Evolutionary conservation across 495 filamentous ascomycete species (phyloP).

Genomic region (Penicillium goetzii): DNA sequence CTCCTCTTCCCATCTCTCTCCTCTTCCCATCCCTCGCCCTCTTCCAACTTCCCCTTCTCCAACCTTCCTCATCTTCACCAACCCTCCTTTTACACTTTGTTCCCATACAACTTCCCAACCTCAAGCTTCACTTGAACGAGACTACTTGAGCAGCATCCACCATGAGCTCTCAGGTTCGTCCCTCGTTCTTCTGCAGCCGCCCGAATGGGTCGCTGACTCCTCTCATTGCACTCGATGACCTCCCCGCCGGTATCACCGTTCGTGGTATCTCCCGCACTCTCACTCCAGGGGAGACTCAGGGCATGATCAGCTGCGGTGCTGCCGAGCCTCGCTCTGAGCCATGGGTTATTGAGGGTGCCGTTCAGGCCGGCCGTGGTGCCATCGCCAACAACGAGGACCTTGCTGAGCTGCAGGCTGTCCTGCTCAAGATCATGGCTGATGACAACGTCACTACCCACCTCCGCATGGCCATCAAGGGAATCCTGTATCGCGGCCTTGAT

Average conservation of each 20-base stretch:
- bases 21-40: not conserved
- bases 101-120: not conserved
- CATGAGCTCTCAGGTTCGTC: slow-evolving; percentile 24
- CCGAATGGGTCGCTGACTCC: slow-evolving; percentile 62
- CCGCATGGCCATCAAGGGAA: slow-evolving; percentile 27
- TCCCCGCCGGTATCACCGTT: slow-evolving; percentile 49
- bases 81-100: not conserved
- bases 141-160: not conserved
- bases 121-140: slow-evolving; percentile 2
- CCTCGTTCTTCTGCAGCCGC: slow-evolving; percentile 59
- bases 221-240: slow-evolving; percentile 67
- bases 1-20: not conserved
- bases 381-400: not conserved
- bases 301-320: slow-evolving; percentile 52
- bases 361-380: slow-evolving; percentile 4
- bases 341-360: slow-evolving; percentile 41
- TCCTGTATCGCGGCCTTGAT: slow-evolving; percentile 17
- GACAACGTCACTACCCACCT: slow-evolving; percentile 13
- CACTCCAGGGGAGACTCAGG: slow-evolving; percentile 41
- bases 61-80: slow-evolving; percentile 11
- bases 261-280: slow-evolving; percentile 41
- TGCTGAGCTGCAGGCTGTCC: slow-evolving; percentile 26
- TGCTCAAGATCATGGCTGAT: slow-evolving; percentile 31
- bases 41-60: slow-evolving; percentile 4
- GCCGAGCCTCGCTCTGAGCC: slow-evolving; percentile 31